Percentiles rank a stretch among this genome's conserved stretches.
These are phyloP conservation scores for Cytospora chrysosperma DNA, from an alignment of 2,329 filamentous ascomycete species.

Conservation along the genomic window DNA sequence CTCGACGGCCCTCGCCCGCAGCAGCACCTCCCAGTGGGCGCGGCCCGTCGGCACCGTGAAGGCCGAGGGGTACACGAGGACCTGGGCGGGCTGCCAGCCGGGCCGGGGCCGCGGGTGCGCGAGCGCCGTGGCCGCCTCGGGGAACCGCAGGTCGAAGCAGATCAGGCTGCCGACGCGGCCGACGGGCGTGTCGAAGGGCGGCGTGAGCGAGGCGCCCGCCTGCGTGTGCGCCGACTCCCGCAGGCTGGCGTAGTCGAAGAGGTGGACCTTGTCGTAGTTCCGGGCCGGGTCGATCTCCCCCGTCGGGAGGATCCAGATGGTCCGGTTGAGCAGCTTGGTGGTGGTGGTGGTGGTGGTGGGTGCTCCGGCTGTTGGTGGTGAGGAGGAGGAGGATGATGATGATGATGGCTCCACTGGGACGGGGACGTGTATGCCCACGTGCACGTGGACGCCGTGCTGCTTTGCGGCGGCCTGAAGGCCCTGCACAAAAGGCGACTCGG, in stretches of 20 bases:
- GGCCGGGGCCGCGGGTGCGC: slow-evolving; percentile 41
- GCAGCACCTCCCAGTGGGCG: slow-evolving; percentile 80
- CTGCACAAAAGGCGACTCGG: slow-evolving; percentile 68
- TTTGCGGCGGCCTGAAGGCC: slow-evolving; percentile 71
- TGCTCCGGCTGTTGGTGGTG: neutral
- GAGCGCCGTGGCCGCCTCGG: slow-evolving; percentile 70
- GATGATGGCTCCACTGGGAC: slow-evolving; percentile 39
- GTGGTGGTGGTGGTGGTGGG: slow-evolving; percentile 27
- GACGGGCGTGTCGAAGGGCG: slow-evolving; percentile 70
- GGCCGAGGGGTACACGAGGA: slow-evolving; percentile 84
- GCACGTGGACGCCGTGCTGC: slow-evolving; percentile 65
- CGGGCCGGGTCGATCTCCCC: slow-evolving; percentile 43
- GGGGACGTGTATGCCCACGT: slow-evolving; percentile 85
- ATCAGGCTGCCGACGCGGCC: slow-evolving; percentile 78
- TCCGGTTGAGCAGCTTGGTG: slow-evolving; percentile 50
- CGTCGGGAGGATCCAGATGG: slow-evolving; percentile 48
- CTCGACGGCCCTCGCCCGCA: slow-evolving; percentile 82
- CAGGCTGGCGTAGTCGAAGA: slow-evolving; percentile 70
- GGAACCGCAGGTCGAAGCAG: slow-evolving; percentile 88
- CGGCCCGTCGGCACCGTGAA: slow-evolving; percentile 84
- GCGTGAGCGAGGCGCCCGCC: slow-evolving; percentile 59
- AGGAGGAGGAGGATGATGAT: slow-evolving; percentile 14
- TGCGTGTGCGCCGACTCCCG: slow-evolving; percentile 32
- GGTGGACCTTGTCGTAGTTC: slow-evolving; percentile 82
- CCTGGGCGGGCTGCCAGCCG: slow-evolving; percentile 56